Evolutionary conservation across 2,329 filamentous ascomycete species (phyloP).

Genomic region (Ophiosphaerella narmari): DNA sequence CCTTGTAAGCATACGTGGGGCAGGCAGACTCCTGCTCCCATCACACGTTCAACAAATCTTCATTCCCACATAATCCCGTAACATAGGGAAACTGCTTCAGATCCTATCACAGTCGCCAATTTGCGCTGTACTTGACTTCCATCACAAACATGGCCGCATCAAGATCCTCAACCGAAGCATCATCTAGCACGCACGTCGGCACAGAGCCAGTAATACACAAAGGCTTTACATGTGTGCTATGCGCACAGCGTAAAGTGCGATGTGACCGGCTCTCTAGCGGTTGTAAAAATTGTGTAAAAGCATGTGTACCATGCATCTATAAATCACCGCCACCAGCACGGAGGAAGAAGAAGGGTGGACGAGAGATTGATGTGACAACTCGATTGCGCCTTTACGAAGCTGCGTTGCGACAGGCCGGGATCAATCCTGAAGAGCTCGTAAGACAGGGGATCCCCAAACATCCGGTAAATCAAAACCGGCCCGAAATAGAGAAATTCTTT

Average conservation of each 20-base stretch:
- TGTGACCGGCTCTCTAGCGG: conserved; percentile 37
- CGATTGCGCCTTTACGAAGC: conserved; percentile 38
- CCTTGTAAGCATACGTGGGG: no score
- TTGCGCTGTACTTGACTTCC: no score
- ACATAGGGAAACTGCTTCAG: no score
- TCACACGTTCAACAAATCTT: no score
- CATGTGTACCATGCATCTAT: conserved; percentile 37
- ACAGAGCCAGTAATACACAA: conserved; percentile 22
- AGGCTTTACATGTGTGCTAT: conserved; percentile 40
- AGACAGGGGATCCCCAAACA: conserved; percentile 9
- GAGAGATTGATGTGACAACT: conserved; percentile 29
- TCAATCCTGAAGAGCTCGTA: conserved; percentile 32
- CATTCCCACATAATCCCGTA: no score
- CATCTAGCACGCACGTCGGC: not conserved
- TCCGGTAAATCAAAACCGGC: not conserved
- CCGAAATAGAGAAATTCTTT: conserved; percentile 8
- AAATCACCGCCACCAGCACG: conserved; percentile 39
- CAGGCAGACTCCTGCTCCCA: no score
- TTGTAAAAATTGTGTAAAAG: conserved; percentile 37
- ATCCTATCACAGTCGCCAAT: no score
- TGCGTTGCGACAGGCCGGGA: conserved; percentile 31
- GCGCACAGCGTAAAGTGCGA: conserved; percentile 41
- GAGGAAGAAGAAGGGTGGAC: conserved; percentile 29
- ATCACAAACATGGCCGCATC: not conserved
- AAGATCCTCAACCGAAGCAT: not conserved